Evolutionary conservation across 768 basidiomycete species (phyloP).

Genomic region (Leccinum longicurvipes): DNA sequence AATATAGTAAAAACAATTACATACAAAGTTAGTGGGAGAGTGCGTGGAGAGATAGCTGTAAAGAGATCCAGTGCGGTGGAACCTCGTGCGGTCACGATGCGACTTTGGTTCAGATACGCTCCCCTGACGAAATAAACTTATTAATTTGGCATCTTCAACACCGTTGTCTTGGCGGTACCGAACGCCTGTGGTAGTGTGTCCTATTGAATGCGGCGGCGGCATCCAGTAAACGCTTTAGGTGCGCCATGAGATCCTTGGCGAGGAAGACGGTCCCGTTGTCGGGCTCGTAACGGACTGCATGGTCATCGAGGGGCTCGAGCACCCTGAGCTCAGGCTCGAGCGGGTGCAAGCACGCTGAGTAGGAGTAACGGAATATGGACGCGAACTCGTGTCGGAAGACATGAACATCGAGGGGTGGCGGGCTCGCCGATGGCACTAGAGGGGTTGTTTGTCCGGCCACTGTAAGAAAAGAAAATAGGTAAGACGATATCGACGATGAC

Average conservation of each 20-base stretch:
- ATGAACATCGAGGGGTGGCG: constrained; percentile 19
- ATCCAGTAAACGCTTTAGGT: constrained; percentile 28
- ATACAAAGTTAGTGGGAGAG: background rate
- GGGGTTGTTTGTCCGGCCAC: constrained; percentile 17
- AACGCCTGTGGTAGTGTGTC: constrained; percentile 2
- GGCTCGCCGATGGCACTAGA: constrained; percentile 10
- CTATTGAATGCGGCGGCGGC: constrained; percentile 17
- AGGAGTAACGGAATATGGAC: constrained; percentile 58
- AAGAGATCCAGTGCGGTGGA: background rate
- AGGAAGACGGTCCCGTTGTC: constrained; percentile 60
- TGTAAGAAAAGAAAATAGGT: background rate
- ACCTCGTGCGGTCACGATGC: background rate
- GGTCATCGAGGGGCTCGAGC: constrained; percentile 48
- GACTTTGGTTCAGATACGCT: too few species aligned
- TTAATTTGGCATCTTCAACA: constrained; percentile 4
- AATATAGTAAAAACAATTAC: background rate
- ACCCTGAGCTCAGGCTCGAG: constrained; percentile 40
- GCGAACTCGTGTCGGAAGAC: constrained; percentile 53
- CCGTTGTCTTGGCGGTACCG: constrained; percentile 3
- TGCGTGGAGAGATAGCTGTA: background rate
- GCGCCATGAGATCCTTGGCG: constrained; percentile 41
- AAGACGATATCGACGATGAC: background rate
- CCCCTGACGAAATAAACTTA: background rate
- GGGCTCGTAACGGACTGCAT: constrained; percentile 50
- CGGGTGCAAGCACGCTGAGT: constrained; percentile 40